Percentiles rank a stretch among this genome's conserved stretches.
These are phyloP conservation scores for Colletotrichum sidae DNA, from an alignment of 2,329 filamentous ascomycete genomes.

Conservation along the genomic window DNA sequence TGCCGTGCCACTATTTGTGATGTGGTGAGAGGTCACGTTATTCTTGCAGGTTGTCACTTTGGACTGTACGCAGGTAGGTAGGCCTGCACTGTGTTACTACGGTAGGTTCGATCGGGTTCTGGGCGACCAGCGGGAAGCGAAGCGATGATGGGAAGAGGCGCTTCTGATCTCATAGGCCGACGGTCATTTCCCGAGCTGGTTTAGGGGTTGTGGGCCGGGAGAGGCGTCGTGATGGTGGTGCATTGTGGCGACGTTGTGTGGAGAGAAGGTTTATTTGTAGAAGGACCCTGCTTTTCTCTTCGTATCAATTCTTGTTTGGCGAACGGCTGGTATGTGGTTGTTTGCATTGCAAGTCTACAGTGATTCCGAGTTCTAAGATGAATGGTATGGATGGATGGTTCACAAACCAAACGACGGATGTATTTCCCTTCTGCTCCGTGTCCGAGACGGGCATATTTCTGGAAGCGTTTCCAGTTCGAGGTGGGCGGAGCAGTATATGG, in stretches of 20 bases:
- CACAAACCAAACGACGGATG: no score
- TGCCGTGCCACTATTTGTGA: neutral
- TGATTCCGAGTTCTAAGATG: no score
- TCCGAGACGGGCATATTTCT: constrained; percentile 16
- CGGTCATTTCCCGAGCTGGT: constrained; percentile 17
- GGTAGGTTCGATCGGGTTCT: no score
- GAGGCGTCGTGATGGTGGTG: neutral
- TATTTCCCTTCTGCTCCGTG: neutral
- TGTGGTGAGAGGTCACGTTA: neutral
- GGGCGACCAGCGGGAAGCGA: no score
- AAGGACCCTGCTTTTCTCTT: constrained; percentile 29
- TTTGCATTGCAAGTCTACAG: no score
- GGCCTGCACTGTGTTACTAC: no score
- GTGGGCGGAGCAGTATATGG: neutral
- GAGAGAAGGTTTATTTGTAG: constrained; percentile 22
- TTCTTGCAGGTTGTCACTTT: neutral
- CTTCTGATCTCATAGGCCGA: constrained; percentile 29
- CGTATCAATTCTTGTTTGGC: no score
- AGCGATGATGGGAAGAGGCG: neutral
- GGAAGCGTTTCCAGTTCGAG: constrained; percentile 7
- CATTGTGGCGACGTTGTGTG: constrained; percentile 17
- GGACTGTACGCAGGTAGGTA: neutral
- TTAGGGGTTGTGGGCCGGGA: neutral
- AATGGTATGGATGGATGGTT: no score
- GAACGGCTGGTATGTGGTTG: no score